Percentiles rank a stretch among this genome's conserved stretches.
Evolutionary conservation across 139 green algal genomes (phyloP).

Genomic region (Tetratostichococcus sp.): DNA sequence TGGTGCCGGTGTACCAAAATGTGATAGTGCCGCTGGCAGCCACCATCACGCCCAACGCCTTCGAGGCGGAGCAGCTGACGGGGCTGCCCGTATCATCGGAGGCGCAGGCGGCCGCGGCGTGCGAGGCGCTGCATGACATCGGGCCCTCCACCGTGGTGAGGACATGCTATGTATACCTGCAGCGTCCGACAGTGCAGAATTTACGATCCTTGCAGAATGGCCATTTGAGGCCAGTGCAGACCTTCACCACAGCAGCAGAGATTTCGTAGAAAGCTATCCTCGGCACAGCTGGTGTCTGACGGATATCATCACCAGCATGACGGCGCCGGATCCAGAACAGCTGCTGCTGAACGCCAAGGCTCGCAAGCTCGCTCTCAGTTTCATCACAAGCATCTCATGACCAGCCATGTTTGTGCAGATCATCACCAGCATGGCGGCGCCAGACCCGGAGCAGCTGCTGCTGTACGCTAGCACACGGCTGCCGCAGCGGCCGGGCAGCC

Average conservation of each 20-base stretch:
- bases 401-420: slow-evolving; percentile 31
- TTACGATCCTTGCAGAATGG: no score
- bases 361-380: not conserved
- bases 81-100: slow-evolving; percentile 49
- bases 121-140: slow-evolving; percentile 48
- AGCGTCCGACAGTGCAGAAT: not conserved
- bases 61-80: slow-evolving; percentile 82
- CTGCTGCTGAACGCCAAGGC: not conserved
- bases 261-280: no score
- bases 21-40: slow-evolving; percentile 63
- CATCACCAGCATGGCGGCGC: slow-evolving; percentile 43
- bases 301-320: not conserved
- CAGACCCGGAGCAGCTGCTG: slow-evolving; percentile 32
- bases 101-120: slow-evolving; percentile 51
- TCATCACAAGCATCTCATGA: no score
- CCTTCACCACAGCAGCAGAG: no score
- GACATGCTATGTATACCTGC: not conserved
- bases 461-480: slow-evolving; percentile 60
- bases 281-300: not conserved
- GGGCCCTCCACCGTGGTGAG: slow-evolving; percentile 75
- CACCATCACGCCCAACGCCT: slow-evolving; percentile 86
- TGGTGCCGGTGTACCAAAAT: slow-evolving; percentile 63
- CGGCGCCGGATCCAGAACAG: not conserved
- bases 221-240: no score
- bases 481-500: slow-evolving; percentile 33